These are phyloP conservation scores for Friedmanniomyces simplex DNA, from an alignment of 495 filamentous ascomycete genomes.

Conservation along the genomic window DNA sequence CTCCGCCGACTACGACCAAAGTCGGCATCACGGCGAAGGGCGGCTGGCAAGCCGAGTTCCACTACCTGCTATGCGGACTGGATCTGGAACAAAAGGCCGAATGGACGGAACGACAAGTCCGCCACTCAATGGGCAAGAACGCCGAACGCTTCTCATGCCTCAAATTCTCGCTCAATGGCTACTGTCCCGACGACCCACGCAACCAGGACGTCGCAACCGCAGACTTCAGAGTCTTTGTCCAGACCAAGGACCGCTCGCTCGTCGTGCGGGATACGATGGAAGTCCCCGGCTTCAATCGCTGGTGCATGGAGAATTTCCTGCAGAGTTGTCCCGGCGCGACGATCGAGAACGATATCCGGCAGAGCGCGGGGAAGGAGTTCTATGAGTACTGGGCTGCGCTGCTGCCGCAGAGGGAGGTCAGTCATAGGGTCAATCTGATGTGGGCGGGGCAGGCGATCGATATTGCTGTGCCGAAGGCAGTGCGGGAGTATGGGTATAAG, in stretches of 20 bases:
- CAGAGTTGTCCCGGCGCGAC: conserved; percentile 20
- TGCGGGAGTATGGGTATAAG: conserved; percentile 18
- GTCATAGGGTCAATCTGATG: conserved; percentile 10
- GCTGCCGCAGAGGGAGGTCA: conserved; percentile 24
- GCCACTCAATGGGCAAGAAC: conserved; percentile 11
- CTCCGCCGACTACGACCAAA: conserved; percentile 32
- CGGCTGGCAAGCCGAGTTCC: conserved; percentile 26
- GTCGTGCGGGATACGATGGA: conserved; percentile 21
- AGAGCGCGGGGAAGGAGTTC: conserved; percentile 23
- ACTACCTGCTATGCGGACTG: conserved; percentile 22
- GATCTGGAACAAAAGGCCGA: conserved; percentile 32
- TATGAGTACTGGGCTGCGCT: conserved; percentile 26
- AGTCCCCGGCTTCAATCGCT: conserved; percentile 27
- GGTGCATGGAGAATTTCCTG: conserved; percentile 23
- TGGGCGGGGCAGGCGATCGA: conserved; percentile 13
- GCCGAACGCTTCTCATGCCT: conserved; percentile 20
- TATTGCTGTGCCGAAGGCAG: conserved; percentile 7
- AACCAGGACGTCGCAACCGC: conserved; percentile 27
- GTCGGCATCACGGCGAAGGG: conserved; percentile 24
- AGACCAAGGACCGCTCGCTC: conserved; percentile 23
- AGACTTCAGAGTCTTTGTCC: conserved; percentile 27
- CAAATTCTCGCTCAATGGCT: conserved; percentile 27
- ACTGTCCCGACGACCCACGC: conserved; percentile 24
- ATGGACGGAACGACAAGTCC: conserved; percentile 35
- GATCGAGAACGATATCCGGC: conserved; percentile 23